Base-by-base conservation (phyloP, 768 basidiomycete species). In the Sistotremastrum niveocremeum region DNA sequence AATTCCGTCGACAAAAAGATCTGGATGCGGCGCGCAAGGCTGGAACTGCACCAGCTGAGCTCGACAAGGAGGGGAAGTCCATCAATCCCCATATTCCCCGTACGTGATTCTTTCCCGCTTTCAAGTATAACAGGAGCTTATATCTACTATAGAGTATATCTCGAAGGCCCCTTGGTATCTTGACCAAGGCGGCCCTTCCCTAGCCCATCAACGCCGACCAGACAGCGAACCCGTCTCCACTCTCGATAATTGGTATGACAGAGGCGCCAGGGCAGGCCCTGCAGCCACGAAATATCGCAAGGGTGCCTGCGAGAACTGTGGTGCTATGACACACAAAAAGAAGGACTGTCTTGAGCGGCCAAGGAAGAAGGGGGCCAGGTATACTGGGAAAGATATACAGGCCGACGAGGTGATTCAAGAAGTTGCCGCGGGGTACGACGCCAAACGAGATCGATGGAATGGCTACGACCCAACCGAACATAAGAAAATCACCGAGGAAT, bases 51-150 rank as follows among this genome's bases (percentile, higher is more conserved):
- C 88, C 93, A 20, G 89, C 94, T 29, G 93, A 90, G 32, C 71
- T 95, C 33, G 95, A 99, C 59, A 86, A 90, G 62, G 84, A 95
- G 62, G 95, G 95, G 44, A 81, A 76, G 57, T 80, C 90, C 42
- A 98, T 99, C 67, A 99, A 98, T 58, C 95, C 95, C 34, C 95
- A 99, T 64, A 98, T 99, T 67, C 95, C 95, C 59, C 89, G 91
- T 91, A 54, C 50, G 85, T 70, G n/a, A 10, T 34, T 7, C 35
- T 29, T 31, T 34, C 29, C 35, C 28, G 10, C 36, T 5, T 45
- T 32, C 2, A 33, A 11, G 8, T 39, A 33, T 40, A 42, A 49
- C 30, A 46, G 30, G 36, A 35, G 44, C 52, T 45, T 48, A 31
- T n/a, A n/a, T 31, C 32, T 20, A 28, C 39, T 49, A 8, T 53